Base-by-base conservation (phyloP, 2,329 filamentous ascomycete genomes). In the Aureobasidium lini region DNA sequence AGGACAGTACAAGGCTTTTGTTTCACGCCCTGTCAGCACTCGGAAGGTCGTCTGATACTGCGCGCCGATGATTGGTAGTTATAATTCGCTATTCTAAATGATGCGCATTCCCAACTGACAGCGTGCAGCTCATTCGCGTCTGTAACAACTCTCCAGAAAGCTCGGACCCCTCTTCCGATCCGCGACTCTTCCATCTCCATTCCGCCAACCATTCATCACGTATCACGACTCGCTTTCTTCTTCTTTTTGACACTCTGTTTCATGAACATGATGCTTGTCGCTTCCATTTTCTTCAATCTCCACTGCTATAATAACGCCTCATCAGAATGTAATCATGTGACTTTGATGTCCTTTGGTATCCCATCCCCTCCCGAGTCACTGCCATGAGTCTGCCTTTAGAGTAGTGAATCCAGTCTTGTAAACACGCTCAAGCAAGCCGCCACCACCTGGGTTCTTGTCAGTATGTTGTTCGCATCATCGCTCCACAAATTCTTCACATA, bases 341-440 rank as follows among this genome's bases (percentile, higher is more conserved):
- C 42, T 56, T 44, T 46, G 52, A 31, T 46, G 40, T 28, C 50
- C 42, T 49, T 50, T 47, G 46, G 53, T 57, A 46, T 57, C 46
- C 43, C 46, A 28, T 42, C n/a, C 31, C 39, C 37, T 11, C 42
- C 15, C n/a, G 15, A 16, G 23, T 28, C 16, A 13, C 48, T 28
- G 15, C 23, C 59, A 11, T 39, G 11, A 34, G 16, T 29, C 15
- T 31, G 28, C 16, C 42, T 50, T 77, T 83, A 99, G 73, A 99
- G 86, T 63, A 99, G 81, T 54, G 94, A 97, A 78, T 99, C 94
- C 69, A 99, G 88, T 71, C 93, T 85, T 64, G 94, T 99, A 75
- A 99, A 99, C 69, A 99, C 94, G 77, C 89, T 96, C 74, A 99
- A 78, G 75, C 94, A 97, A 66, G 94, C 94, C 56, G 94, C 92